Base-by-base conservation (phyloP, 1,139 yeast species). In the Debaryomycetaceae sp. region DNA sequence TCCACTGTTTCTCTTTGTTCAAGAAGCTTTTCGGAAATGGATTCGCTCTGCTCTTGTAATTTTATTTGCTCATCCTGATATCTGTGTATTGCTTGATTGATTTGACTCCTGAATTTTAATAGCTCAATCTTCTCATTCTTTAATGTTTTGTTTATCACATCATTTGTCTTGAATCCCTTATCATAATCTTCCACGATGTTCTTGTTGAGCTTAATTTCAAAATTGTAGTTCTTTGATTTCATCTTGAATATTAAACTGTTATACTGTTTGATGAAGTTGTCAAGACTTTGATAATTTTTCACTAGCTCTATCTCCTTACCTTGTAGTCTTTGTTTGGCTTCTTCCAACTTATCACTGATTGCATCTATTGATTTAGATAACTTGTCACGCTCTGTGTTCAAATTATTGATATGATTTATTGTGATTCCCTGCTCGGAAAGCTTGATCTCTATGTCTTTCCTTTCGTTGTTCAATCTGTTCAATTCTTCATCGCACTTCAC, bases 1-100 rank as follows among this genome's bases (percentile, higher is more conserved):
- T 85, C 90, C n/a, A 79, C 66, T 24, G 68, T 68, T 45, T 83
- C 88, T 34, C 74, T 70, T 55, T 80, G 80, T 44, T 84, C 86
- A 37, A 70, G 68, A 5, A 83, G 70, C 14, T 70, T 67, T 49
- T 84, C 87, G 38, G 71, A 72, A 13, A 80, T 60, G 34, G 76
- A 68, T 50, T 85, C 91, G 36, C 82, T 68, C 44, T 68, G 70
- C 45, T 83, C 87, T 56, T 83, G 86, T n/a, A 80, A 53, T 52
- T 74, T 71, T 24, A 81, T 72, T 6, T 76, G 70, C 36, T 84
- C 85, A 46, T 83, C 87, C 54, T 84, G 86, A 23, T 76, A 64
- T 31, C 65, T 66, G 57, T 82, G 81, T 14, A 78, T 75, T 39
- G 72, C 70, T 6, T 68, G 60, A 42, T 75, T 72, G 24, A 85